These are phyloP conservation scores for Pyrenophora graminea DNA, from an alignment of 2,329 filamentous ascomycete genomes.

Conservation along the genomic window DNA sequence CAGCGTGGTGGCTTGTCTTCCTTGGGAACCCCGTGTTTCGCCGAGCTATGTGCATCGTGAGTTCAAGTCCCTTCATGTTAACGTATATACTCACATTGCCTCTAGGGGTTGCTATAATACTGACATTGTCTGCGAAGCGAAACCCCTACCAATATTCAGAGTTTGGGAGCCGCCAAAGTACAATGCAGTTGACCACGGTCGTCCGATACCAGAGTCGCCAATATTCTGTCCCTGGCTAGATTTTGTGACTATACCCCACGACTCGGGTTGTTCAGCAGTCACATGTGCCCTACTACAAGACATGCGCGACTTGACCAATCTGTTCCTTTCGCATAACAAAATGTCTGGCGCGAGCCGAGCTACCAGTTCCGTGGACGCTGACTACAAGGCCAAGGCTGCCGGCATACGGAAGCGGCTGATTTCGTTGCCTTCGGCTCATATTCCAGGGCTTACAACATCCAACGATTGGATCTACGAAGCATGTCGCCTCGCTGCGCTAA, in stretches of 20 bases:
- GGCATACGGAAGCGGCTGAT: slow-evolving; percentile 24
- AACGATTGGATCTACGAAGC: slow-evolving; percentile 43
- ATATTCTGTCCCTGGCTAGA: slow-evolving; percentile 34
- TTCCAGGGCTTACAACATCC: slow-evolving; percentile 21
- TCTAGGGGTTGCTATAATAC: slow-evolving; percentile 29
- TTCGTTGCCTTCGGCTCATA: slow-evolving; percentile 29
- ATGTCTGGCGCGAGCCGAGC: slow-evolving; percentile 2
- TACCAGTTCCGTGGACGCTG: slow-evolving; percentile 3
- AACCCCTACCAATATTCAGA: slow-evolving; percentile 23
- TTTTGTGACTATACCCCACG: slow-evolving; percentile 26
- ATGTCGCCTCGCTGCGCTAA: slow-evolving; percentile 40
- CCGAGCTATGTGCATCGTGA: slow-evolving; percentile 30
- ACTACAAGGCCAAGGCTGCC: slow-evolving; percentile 21
- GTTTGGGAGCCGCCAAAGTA: slow-evolving; percentile 15
- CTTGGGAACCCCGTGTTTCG: slow-evolving; percentile 22
- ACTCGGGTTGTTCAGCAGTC: slow-evolving; percentile 24
- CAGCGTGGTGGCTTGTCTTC: slow-evolving; percentile 28
- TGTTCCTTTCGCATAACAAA: slow-evolving; percentile 27
- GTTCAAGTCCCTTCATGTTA: background rate
- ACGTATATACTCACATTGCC: slow-evolving; percentile 8
- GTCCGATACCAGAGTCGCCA: slow-evolving; percentile 40
- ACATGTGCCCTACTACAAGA: slow-evolving; percentile 35
- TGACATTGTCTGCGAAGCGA: slow-evolving; percentile 35
- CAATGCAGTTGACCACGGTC: background rate
- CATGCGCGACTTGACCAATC: slow-evolving; percentile 39